Evolutionary conservation across 176 grass and related monocot species (phyloP), one percentile per base, ranked within the genome.

Genomic region (Avena atlantica): DNA sequence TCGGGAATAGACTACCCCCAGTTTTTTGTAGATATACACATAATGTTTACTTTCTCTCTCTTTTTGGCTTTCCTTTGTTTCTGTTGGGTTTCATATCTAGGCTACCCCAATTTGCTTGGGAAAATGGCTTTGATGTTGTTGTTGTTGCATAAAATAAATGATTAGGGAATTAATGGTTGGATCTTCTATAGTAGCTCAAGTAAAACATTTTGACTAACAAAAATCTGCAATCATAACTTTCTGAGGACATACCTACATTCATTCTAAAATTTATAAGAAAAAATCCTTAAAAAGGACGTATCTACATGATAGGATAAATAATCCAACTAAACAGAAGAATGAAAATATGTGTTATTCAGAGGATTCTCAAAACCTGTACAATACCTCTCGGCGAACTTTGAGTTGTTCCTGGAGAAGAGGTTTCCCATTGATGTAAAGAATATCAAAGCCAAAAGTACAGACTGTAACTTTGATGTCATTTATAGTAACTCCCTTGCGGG

Each of bases 381-480:
- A 62, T 91, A 99, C 97, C 92, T 99, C 92, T 83, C 97, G 84
- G 40, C 94, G 94, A 90, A 90, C 76, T 96, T 99, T 96, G 48
- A 99, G 97, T 86, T 96, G 94, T 83, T 99, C 92, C 37, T 94
- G 90, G 25, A 99, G 90, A 86, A 99, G 90, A 85, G 97, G 92
- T 85, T 93, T 60, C 59, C 92, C 90, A 37, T 99, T 93, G 81
- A 96, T 67, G 85, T 94, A 99, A 84, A 99, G 89, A 91, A 99
- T 99, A 81, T 99, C 97, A 89, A 98, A 99, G 56, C 84, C 97
- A 91, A 90, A 99, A 59, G 97, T 96, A 67, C 97, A 99, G 52
- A 99, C 94, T 81, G 92, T 85, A 14, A 99, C 94, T 91, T 99
- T 99, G 88, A 99, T 99, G 88, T 96, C 94, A 87, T 91, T 94